phyloP scores from a whole-genome alignment of 305 asterid species.

The Plantago lanceolata region DNA sequence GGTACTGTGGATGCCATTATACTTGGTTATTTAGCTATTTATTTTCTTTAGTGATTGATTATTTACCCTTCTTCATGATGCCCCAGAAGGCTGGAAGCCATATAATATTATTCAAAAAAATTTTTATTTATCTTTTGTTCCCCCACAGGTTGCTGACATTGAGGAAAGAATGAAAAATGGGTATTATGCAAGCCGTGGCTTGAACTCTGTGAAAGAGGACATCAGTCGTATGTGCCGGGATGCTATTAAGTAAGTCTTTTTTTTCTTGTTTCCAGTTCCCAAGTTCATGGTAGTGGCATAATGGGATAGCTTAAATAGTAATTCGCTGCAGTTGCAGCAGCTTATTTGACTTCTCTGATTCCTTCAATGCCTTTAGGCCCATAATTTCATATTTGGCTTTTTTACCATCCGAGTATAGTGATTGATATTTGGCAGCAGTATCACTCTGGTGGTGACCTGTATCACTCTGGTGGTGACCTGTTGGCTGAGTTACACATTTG shows the following conservation, averaged over 20 bases:
- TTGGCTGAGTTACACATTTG: neutral
- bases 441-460: neutral
- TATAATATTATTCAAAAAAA: slow-evolving; percentile 21
- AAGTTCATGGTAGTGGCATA: slow-evolving; percentile 17
- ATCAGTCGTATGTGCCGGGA: slow-evolving; percentile 88
- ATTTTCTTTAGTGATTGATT: neutral
- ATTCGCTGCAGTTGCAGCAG: slow-evolving; percentile 12
- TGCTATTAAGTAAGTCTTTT: slow-evolving; percentile 75
- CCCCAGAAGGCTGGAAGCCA: slow-evolving; percentile 7
- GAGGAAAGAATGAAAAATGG: slow-evolving; percentile 81
- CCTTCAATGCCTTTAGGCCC: neutral
- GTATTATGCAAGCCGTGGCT: slow-evolving; percentile 77
- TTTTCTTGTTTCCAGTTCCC: slow-evolving; percentile 11
- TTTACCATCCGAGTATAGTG: neutral
- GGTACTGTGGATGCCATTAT: slow-evolving; percentile 39
- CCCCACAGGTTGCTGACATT: slow-evolving; percentile 67
- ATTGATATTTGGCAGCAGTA: neutral
- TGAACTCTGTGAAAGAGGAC: slow-evolving; percentile 81
- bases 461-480: neutral
- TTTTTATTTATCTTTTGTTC: slow-evolving; percentile 29
- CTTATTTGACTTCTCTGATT: slow-evolving; percentile 6
- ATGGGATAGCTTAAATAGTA: slow-evolving; percentile 1
- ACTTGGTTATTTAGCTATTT: slow-evolving; percentile 18
- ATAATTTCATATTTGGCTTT: neutral
- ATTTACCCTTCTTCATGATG: slow-evolving; percentile 10